These are phyloP conservation scores for Eudorina sp. DNA, from an alignment of 139 green algal genomes.

Conservation along the genomic window DNA sequence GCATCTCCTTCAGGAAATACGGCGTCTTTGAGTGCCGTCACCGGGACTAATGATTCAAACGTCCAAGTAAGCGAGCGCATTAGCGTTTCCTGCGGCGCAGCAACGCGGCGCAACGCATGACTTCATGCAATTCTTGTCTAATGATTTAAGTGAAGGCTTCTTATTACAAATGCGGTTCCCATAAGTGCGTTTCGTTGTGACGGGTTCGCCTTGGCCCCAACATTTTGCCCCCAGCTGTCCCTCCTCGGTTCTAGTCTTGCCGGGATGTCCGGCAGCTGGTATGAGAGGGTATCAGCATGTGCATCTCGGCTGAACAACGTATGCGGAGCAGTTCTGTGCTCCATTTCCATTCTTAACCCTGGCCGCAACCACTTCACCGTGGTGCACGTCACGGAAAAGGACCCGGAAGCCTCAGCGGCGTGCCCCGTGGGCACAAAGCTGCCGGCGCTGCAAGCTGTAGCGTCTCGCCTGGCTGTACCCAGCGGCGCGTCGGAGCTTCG, in stretches of 20 bases:
- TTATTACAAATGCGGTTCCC: too few relatives aligned
- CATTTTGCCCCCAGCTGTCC: background rate
- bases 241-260: background rate
- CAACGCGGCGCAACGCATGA: too few relatives aligned
- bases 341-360: background rate
- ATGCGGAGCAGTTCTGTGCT: background rate
- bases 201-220: too few relatives aligned
- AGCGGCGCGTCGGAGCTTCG: background rate
- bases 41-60: background rate
- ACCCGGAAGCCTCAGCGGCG: background rate
- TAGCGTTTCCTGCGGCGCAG: too few relatives aligned
- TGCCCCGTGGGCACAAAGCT: background rate
- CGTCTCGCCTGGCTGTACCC: background rate
- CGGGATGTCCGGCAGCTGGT: constrained; percentile 12
- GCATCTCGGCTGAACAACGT: background rate
- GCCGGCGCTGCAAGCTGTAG: constrained; percentile 6
- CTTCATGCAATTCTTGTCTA: too few relatives aligned
- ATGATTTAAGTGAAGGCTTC: too few relatives aligned
- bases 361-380: constrained; percentile 16
- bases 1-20: background rate
- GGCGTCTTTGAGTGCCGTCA: background rate
- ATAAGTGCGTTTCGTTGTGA: too few relatives aligned
- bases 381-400: constrained; percentile 18
- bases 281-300: constrained; percentile 1
- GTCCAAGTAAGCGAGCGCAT: constrained; percentile 24